Percentiles rank a stretch among this genome's conserved stretches.
phyloP scores from a whole-genome alignment of 768 basidiomycete species.

The Lactarius pseudohatsudake region DNA sequence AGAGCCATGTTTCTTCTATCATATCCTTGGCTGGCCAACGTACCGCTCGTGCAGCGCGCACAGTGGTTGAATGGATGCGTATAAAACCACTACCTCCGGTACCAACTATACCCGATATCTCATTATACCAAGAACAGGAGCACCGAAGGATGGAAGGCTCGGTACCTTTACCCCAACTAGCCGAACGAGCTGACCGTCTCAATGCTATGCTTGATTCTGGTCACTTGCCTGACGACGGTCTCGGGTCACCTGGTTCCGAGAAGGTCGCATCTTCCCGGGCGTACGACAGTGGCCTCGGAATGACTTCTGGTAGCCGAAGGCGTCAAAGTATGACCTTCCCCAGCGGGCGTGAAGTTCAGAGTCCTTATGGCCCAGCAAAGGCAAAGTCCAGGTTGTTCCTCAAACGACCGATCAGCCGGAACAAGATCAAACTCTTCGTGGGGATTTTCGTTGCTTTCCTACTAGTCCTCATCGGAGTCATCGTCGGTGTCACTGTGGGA shows the following conservation, averaged over 20 bases:
- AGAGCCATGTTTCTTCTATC: slow-evolving; percentile 50
- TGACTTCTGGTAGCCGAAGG: slow-evolving; percentile 15
- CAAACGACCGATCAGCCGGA: slow-evolving; percentile 18
- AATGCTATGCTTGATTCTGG: slow-evolving; percentile 53
- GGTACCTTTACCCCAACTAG: slow-evolving; percentile 52
- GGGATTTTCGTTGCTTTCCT: slow-evolving; percentile 31
- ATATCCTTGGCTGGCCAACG: slow-evolving; percentile 39
- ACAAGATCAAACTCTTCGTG: slow-evolving; percentile 25
- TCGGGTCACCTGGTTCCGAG: slow-evolving; percentile 30
- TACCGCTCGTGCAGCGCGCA: slow-evolving; percentile 15
- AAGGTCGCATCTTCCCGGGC: not conserved
- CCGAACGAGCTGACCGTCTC: slow-evolving; percentile 49
- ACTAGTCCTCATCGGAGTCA: slow-evolving; percentile 42
- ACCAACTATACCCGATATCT: slow-evolving; percentile 49
- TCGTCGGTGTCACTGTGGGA: slow-evolving; percentile 45
- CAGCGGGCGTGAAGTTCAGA: not conserved
- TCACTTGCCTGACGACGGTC: slow-evolving; percentile 50
- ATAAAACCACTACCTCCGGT: slow-evolving; percentile 60
- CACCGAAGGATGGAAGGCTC: slow-evolving; percentile 47
- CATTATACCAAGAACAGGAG: slow-evolving; percentile 44
- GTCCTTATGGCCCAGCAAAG: slow-evolving; percentile 8
- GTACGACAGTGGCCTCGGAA: slow-evolving; percentile 15
- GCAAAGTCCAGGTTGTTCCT: slow-evolving; percentile 17
- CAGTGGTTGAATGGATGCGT: slow-evolving; percentile 40
- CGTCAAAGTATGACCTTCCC: slow-evolving; percentile 3